Conservation (phyloP, 176 grass and related monocot genomes). For the Aechmea fasciata region DNA sequence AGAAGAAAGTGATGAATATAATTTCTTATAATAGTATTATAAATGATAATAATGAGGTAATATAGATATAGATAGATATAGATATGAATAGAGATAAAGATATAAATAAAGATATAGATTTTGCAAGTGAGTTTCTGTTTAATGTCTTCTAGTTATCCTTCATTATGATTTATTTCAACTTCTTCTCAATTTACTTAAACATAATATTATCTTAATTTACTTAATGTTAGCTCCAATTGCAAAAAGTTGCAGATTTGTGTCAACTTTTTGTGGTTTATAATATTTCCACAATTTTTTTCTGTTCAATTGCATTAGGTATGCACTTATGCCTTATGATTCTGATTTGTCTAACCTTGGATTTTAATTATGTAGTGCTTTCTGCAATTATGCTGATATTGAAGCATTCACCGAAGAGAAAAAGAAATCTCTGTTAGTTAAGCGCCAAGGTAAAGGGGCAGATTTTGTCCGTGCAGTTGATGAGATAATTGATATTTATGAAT, state of each 20-base stretch:
- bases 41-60: no score
- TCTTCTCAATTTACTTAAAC: no score
- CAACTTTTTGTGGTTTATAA: background rate
- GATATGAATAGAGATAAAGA: no score
- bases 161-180: no score
- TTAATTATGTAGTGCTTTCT: conserved; percentile 63
- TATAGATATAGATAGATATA: no score
- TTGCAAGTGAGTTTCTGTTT: no score
- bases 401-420: conserved; percentile 98
- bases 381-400: conserved; percentile 89
- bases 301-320: background rate
- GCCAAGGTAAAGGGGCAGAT: conserved; percentile 86
- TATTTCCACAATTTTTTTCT: background rate
- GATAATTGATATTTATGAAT: conserved; percentile 82
- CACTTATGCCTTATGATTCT: background rate
- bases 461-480: conserved; percentile 91
- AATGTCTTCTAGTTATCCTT: no score
- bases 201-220: no score
- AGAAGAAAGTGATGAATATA: no score
- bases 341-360: conserved; percentile 2
- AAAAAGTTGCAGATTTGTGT: background rate
- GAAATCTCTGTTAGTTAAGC: conserved; percentile 67
- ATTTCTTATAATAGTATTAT: no score
- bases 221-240: no score
- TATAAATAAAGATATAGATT: no score